Base-by-base conservation (phyloP, 2,329 filamentous ascomycete species). In the Ascochyta lentis region DNA sequence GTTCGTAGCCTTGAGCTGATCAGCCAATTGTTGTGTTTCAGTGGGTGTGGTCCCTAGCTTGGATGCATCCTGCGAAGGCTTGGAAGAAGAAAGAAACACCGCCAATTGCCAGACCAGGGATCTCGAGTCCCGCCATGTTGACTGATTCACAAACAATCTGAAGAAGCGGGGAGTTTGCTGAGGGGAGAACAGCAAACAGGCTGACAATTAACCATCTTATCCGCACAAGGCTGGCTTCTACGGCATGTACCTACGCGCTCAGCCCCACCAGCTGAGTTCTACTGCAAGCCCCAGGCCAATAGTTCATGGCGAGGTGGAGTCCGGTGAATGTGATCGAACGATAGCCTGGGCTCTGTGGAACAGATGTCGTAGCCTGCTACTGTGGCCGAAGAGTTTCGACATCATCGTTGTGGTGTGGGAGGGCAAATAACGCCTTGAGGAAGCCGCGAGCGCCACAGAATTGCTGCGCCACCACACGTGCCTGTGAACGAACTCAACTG, bases 11-110 rank as follows among this genome's bases (percentile, higher is more conserved):
- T 72, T 13, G 33, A 22, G 15, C 10, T 16, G 13, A 15, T 58
- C 9, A 54, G 29, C 19, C 7, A 12, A 34, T 7, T 15, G 15
- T 31, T 23, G 10, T 9, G 15, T 35, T 19, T 19, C 16, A 9
- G 4, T 19, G 9, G 6, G 13, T 10, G 48, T 7, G 40, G 33
- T 47, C 59, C 19, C 23, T 19, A 67, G 71, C 71, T 63, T 75
- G 64, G 22, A 76, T 60, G 60, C 71, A 74, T 70, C 72, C 73
- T 59, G 72, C 69, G 46, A 75, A 76, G 22, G 69, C 70, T 46
- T 75, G 71, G 35, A 75, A 76, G 31, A 69, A 68, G 49, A 76
- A 58, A 0, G 70, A 72, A n/a, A 75, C 64, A 9, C 58, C 61
- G 27, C 62, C 69, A 33, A 74, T 60, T 3, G 57, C 56, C 6